Conservation (phyloP, 2,329 filamentous ascomycete species). For the Blastomyces silverae region DNA sequence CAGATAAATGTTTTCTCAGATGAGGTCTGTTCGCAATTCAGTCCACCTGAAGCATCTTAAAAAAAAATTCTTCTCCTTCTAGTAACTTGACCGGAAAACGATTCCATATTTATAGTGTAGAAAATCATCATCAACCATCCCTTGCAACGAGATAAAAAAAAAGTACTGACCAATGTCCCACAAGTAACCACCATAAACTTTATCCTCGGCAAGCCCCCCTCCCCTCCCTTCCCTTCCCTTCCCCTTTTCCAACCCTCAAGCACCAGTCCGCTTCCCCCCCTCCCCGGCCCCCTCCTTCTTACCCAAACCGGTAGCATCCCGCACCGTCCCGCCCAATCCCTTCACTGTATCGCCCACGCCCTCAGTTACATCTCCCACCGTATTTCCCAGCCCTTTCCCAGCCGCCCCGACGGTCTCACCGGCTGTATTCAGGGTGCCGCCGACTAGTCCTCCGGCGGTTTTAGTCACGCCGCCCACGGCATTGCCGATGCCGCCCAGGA, state of each 20-base stretch:
- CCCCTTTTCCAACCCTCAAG: no score
- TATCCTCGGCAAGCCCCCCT: neutral
- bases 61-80: neutral
- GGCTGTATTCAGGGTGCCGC: slow-evolving; percentile 6
- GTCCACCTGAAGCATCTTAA: neutral
- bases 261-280: neutral
- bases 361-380: slow-evolving; percentile 5
- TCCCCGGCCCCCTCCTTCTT: neutral
- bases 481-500: neutral
- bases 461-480: slow-evolving; percentile 13
- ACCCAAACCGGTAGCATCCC: slow-evolving; percentile 4
- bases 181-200: neutral
- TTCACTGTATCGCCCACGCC: slow-evolving; percentile 10
- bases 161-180: neutral
- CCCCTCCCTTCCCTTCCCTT: no score
- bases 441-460: slow-evolving; percentile 12
- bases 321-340: slow-evolving; percentile 5
- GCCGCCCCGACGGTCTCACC: slow-evolving; percentile 15
- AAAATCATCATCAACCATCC: no score
- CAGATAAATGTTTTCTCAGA: neutral
- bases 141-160: neutral
- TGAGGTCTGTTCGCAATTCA: neutral
- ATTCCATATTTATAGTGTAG: neutral
- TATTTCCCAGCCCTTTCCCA: slow-evolving; percentile 16
- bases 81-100: neutral